phyloP scores from a whole-genome alignment of 495 filamentous ascomycete species.

The Durotheca rogersii region DNA sequence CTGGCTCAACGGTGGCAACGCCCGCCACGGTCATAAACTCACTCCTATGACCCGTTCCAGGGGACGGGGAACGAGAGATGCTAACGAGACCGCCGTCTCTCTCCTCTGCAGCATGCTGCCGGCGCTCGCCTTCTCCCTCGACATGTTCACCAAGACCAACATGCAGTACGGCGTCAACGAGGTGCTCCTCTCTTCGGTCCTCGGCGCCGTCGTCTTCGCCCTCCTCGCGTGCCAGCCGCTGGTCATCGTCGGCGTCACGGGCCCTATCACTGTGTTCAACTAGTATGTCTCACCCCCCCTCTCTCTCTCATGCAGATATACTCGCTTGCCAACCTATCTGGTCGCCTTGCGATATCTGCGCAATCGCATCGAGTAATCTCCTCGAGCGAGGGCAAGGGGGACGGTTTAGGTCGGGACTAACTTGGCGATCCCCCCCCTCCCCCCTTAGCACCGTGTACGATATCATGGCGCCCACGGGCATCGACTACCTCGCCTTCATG shows the following conservation, averaged over 20 bases:
- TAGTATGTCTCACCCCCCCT: constrained; percentile 48
- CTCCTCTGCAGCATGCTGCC: constrained; percentile 66
- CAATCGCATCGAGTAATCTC: too few species aligned
- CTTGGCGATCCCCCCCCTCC: too few species aligned
- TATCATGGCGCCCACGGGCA: constrained; percentile 68
- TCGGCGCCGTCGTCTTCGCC: constrained; percentile 75
- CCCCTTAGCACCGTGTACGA: constrained; percentile 68
- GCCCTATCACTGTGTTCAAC: constrained; percentile 85
- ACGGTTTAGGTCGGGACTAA: too few species aligned
- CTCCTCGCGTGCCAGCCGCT: constrained; percentile 75
- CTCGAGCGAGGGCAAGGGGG: too few species aligned
- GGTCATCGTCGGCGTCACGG: constrained; percentile 89
- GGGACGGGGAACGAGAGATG: not conserved
- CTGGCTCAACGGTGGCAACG: too few species aligned
- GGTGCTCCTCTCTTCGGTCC: constrained; percentile 73
- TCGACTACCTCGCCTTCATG: constrained; percentile 79
- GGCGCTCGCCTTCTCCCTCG: constrained; percentile 78
- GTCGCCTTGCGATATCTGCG: too few species aligned
- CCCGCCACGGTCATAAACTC: too few species aligned
- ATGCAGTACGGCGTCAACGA: constrained; percentile 84
- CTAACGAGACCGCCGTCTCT: constrained; percentile 22
- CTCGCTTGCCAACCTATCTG: too few species aligned
- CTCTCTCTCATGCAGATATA: too few species aligned
- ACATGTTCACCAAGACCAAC: constrained; percentile 80
- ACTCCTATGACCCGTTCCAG: too few species aligned